Percentiles rank a stretch among this genome's conserved stretches.
Conservation (phyloP, 768 basidiomycete genomes). For the Tylopilus felleus region DNA sequence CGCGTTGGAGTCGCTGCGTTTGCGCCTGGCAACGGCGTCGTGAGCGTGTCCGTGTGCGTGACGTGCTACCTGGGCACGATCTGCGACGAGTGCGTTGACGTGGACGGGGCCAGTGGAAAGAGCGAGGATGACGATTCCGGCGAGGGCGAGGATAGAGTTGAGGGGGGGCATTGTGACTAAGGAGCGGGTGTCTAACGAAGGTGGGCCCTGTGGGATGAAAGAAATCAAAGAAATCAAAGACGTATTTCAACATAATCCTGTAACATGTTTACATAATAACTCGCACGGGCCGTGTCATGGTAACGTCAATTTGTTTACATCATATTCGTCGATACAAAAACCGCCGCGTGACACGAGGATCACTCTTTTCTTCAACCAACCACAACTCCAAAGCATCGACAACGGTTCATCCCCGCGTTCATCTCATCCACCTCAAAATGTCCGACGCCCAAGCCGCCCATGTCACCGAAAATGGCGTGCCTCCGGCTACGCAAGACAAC, state of each 20-base stretch:
- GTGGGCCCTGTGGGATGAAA: no score
- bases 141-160: slow-evolving; percentile 55
- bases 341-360: slow-evolving; percentile 21
- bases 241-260: no score
- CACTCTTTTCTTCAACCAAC: slow-evolving; percentile 59
- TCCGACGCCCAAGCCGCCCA: slow-evolving; percentile 88
- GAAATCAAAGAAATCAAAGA: no score
- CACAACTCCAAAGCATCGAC: slow-evolving; percentile 60
- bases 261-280: slow-evolving; percentile 29
- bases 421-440: slow-evolving; percentile 59
- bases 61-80: slow-evolving; percentile 40
- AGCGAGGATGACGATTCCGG: slow-evolving; percentile 55
- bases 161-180: slow-evolving; percentile 40
- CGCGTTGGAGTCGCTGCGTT: slow-evolving; percentile 31
- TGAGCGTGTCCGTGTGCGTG: slow-evolving; percentile 44
- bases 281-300: slow-evolving; percentile 24
- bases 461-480: slow-evolving; percentile 80
- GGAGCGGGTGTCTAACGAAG: slow-evolving; percentile 1
- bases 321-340: slow-evolving; percentile 35
- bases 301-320: slow-evolving; percentile 34
- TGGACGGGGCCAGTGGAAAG: slow-evolving; percentile 45
- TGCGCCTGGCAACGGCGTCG: slow-evolving; percentile 48
- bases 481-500: slow-evolving; percentile 70
- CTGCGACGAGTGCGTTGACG: slow-evolving; percentile 51
- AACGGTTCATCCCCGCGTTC: slow-evolving; percentile 58